These are phyloP conservation scores for Debaryomyces sp. DNA, from an alignment of 1,139 yeast species.

Conservation along the genomic window DNA sequence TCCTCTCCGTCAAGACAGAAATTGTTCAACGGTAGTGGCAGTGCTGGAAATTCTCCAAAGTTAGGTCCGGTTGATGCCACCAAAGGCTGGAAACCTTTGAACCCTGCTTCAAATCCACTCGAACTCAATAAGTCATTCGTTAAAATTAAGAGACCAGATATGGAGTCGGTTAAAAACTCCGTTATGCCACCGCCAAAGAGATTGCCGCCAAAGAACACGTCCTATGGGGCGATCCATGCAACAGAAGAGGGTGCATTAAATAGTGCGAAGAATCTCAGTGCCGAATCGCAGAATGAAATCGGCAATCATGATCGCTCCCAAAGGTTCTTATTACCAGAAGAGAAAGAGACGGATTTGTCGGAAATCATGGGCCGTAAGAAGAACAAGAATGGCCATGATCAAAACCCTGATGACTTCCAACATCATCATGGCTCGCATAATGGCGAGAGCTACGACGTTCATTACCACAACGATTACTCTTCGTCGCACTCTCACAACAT, in stretches of 20 bases:
- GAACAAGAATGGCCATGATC: not conserved
- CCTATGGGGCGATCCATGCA: conserved; percentile 46
- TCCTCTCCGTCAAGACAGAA: conserved; percentile 6
- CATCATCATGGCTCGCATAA: not conserved
- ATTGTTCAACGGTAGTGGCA: not conserved
- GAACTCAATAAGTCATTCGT: conserved; percentile 71
- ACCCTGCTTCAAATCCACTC: conserved; percentile 82
- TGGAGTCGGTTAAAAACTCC: conserved; percentile 26
- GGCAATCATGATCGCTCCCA: conserved; percentile 8
- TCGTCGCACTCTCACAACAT: not conserved
- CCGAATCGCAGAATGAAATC: not conserved
- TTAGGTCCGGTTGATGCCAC: conserved; percentile 16
- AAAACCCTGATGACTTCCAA: not conserved
- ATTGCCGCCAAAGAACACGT: not conserved
- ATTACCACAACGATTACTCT: conserved; percentile 2
- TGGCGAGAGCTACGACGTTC: not conserved
- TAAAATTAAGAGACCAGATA: conserved; percentile 61
- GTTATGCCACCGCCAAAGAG: conserved; percentile 20
- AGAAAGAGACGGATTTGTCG: conserved; percentile 34
- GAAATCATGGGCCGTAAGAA: conserved; percentile 18
- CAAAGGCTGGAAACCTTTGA: conserved; percentile 55
- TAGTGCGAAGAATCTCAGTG: conserved; percentile 27
- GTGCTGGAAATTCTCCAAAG: conserved; percentile 16
- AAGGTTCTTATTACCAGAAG: conserved; percentile 28
- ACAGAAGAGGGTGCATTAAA: conserved; percentile 55